Conservation (phyloP, 768 basidiomycete species). For the Xerocomellus chrysenteron region DNA sequence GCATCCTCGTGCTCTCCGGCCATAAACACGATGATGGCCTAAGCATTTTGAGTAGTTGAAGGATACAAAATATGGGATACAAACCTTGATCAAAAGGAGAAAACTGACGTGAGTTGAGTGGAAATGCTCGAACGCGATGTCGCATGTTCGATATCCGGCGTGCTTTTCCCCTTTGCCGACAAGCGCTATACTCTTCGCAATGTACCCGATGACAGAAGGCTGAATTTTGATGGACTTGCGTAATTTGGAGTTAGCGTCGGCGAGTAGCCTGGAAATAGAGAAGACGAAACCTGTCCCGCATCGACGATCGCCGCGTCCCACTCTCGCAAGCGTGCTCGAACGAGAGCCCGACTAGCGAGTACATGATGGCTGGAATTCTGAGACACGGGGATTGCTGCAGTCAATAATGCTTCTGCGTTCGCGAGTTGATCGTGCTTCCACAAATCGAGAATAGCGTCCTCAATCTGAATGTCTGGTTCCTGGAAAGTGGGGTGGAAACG, state of each 20-base stretch:
- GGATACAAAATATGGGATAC: background rate
- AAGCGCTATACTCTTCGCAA: background rate
- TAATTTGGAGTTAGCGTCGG: too few relatives aligned
- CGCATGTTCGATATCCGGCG: background rate
- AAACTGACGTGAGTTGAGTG: background rate
- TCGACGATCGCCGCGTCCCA: background rate
- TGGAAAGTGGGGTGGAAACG: background rate
- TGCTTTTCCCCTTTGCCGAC: background rate
- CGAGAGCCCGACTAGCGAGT: background rate
- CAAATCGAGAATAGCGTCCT: background rate
- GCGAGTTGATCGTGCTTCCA: background rate
- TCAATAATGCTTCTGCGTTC: background rate
- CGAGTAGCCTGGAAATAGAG: too few relatives aligned
- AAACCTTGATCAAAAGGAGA: slow-evolving; percentile 4
- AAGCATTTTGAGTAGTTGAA: background rate
- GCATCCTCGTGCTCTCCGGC: background rate
- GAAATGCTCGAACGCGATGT: background rate
- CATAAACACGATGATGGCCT: slow-evolving; percentile 2
- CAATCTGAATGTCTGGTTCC: background rate
- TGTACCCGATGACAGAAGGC: background rate
- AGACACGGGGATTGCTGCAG: background rate
- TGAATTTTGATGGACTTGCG: background rate
- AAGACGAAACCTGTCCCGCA: too few relatives aligned
- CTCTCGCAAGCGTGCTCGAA: background rate
- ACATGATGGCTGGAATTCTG: background rate